Base-by-base conservation (phyloP, 805 yeast genomes). In the Metschnikowia dekortorum region DNA sequence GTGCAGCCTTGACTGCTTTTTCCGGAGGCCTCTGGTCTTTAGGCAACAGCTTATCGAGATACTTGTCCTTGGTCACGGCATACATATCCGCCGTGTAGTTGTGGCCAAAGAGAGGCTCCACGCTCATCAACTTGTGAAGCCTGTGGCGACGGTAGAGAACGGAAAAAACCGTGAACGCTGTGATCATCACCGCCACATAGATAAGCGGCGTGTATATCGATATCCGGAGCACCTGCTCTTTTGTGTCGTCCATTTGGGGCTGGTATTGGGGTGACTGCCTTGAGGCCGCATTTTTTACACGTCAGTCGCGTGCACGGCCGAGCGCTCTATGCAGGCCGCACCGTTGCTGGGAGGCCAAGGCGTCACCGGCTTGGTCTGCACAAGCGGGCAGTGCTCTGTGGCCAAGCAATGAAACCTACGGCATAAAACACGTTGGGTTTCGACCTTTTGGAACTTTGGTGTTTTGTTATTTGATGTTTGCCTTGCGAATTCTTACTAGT, bases 51-150 rank as follows among this genome's bases (percentile, higher is more conserved):
- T 59, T 53, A 14, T 76, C 75, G 14, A 65, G 69, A 47, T 61
- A 64, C 59, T 73, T 74, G 13, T 70, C 71, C 59, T 81, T 79
- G 49, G 91, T 71, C 44, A 83, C 77, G 47, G 73, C 65, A 65
- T 84, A 89, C 53, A 89, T 64, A 50, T 82, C 84, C 55, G 81
- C 76, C 4, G 89, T 79, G 54, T 80, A 75, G 67, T 87, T 86
- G 53, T 80, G 82, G 26, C 73, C 82, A 67, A 89, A 91, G 58
- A 92, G 81, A 11, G 96, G 91, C 57, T 79, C 80, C 56, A 86
- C 78, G 39, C 77, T 70, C 13, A 81, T 72, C 51, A 87, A 70
- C 54, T 81, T 78, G 48, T 72, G 61, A 36, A 80, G 61, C 56
- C 80, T 80, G 61, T 79, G 79, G 49, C 74, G 66, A 59, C 92